phyloP scores from a whole-genome alignment of 306 rosid genomes.

The Cucurbita argyrosperma region DNA sequence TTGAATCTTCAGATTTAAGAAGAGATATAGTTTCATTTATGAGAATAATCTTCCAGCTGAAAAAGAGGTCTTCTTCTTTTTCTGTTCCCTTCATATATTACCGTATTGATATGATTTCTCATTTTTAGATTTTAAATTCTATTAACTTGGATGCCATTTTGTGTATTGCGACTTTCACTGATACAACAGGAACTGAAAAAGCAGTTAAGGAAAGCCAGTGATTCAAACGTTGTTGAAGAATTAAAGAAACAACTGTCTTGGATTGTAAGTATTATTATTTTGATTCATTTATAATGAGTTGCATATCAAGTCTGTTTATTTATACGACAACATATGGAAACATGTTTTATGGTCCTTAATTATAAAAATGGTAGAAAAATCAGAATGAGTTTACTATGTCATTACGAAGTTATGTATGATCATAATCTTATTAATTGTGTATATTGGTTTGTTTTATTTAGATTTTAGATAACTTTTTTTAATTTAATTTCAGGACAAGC shows the following conservation, averaged over 20 bases:
- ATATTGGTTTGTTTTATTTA: not conserved
- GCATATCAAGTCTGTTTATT: not conserved
- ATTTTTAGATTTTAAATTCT: not conserved
- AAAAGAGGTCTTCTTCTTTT: slow-evolving; percentile 12
- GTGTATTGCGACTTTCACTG: not conserved
- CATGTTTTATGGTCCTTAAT: not conserved
- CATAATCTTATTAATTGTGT: not conserved
- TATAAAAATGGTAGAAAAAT: not conserved
- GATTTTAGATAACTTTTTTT: not conserved
- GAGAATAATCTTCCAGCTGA: slow-evolving; percentile 20
- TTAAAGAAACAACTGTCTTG: slow-evolving; percentile 34
- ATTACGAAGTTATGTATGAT: not conserved
- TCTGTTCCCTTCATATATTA: not conserved
- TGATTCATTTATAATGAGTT: not conserved
- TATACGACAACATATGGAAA: not conserved
- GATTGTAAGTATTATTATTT: slow-evolving; percentile 35
- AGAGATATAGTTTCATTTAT: slow-evolving; percentile 50
- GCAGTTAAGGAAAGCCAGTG: slow-evolving; percentile 33
- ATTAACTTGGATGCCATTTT: slow-evolving; percentile 6
- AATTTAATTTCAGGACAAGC: slow-evolving; percentile 48
- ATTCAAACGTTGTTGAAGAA: slow-evolving; percentile 38
- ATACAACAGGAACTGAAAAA: slow-evolving; percentile 30
- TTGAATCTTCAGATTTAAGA: slow-evolving; percentile 52
- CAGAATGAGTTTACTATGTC: not conserved
- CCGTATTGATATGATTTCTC: not conserved